Evolutionary conservation across 306 rosid genomes (phyloP).

Genomic region (peach (Prunus persica)): DNA sequence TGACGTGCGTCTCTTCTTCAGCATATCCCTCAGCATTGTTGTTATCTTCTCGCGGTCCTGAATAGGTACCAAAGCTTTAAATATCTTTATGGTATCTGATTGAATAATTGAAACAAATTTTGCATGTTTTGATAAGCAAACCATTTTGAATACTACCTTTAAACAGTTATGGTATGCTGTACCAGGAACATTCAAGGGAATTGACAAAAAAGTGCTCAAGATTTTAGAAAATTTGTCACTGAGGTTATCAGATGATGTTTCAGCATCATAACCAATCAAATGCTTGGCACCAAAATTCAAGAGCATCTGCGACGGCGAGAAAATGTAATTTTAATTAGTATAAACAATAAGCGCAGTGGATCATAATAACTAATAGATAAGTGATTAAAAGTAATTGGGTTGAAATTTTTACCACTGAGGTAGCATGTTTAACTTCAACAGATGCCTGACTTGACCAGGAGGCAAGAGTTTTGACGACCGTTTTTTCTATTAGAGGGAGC

Average conservation of each 20-base stretch:
- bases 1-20: conserved; percentile 27
- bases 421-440: conserved; percentile 34
- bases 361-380: neutral
- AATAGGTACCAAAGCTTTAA: neutral
- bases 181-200: conserved; percentile 44
- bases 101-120: neutral
- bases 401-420: conserved; percentile 21
- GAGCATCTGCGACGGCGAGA: conserved; percentile 21
- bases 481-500: conserved; percentile 28
- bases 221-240: conserved; percentile 28
- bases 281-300: conserved; percentile 24
- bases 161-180: conserved; percentile 31
- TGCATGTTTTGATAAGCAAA: no score
- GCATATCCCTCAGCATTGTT: conserved; percentile 21
- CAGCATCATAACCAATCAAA: conserved; percentile 29
- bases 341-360: neutral
- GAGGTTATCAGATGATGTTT: conserved; percentile 19
- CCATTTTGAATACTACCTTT: conserved; percentile 16
- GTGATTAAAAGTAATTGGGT: neutral
- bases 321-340: no score
- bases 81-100: neutral
- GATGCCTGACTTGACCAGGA: conserved; percentile 33
- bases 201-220: conserved; percentile 27
- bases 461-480: conserved; percentile 7
- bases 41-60: conserved; percentile 28